Percentiles rank a stretch among this genome's conserved stretches.
phyloP scores from a whole-genome alignment of 768 basidiomycete species.

The Leccinum broughii region DNA sequence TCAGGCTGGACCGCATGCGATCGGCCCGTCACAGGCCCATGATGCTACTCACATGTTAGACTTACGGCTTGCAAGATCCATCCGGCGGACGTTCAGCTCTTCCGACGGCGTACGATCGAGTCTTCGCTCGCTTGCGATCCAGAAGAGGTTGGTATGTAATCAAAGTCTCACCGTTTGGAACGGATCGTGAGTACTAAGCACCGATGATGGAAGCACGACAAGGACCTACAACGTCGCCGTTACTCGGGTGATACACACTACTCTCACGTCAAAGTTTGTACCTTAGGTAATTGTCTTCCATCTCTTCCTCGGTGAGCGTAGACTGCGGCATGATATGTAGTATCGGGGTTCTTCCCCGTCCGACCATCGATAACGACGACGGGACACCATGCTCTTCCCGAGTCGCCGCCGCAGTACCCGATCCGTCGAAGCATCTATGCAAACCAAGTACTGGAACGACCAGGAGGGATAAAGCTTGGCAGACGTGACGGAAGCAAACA shows the following conservation, averaged over 20 bases:
- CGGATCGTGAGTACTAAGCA: neutral
- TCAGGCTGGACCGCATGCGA: neutral
- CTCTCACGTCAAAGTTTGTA: neutral
- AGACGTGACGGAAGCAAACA: neutral
- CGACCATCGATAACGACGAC: neutral
- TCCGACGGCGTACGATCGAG: neutral
- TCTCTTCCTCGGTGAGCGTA: neutral
- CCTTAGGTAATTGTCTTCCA: neutral
- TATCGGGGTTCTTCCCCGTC: no score
- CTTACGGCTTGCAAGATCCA: neutral
- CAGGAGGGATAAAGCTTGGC: neutral
- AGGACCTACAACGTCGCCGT: neutral
- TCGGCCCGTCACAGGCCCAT: neutral
- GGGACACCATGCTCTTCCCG: neutral
- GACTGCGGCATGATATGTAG: no score
- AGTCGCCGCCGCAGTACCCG: neutral
- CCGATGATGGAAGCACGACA: neutral
- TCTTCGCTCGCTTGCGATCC: neutral
- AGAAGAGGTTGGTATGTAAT: neutral
- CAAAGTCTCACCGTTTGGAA: neutral
- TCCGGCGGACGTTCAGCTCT: neutral
- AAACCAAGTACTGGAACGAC: neutral
- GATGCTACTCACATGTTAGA: neutral
- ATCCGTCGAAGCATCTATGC: neutral
- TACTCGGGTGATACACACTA: neutral